These are phyloP conservation scores for Amanita jacksonii DNA, from an alignment of 768 basidiomycete genomes.

Conservation along the genomic window DNA sequence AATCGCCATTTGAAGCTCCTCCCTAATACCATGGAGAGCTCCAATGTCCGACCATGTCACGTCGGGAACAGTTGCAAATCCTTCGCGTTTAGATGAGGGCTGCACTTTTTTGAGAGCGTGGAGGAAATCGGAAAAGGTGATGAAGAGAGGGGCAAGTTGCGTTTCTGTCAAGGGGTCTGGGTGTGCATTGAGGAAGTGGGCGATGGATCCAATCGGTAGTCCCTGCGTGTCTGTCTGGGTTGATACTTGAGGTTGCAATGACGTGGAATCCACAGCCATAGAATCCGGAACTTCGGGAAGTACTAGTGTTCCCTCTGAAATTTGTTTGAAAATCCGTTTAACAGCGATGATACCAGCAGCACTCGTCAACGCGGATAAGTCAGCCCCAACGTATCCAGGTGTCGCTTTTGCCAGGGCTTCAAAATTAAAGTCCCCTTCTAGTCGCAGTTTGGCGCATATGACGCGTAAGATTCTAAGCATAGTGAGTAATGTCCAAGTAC, in stretches of 20 bases:
- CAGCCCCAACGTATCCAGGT: constrained; percentile 96
- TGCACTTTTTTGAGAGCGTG: constrained; percentile 83
- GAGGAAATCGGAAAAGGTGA: constrained; percentile 74
- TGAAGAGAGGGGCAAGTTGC: constrained; percentile 74
- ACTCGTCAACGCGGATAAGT: constrained; percentile 81
- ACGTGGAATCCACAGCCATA: constrained; percentile 35
- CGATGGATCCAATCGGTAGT: constrained; percentile 67
- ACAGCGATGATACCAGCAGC: constrained; percentile 95
- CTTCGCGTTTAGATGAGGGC: constrained; percentile 95
- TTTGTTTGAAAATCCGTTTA: constrained; percentile 83
- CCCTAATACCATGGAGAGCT: constrained; percentile 75
- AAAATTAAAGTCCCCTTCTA: constrained; percentile 88
- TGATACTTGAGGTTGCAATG: too few relatives aligned
- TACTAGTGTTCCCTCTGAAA: constrained; percentile 56
- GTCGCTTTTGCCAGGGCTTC: constrained; percentile 80
- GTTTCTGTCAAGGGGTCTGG: constrained; percentile 67
- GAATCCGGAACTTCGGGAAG: constrained; percentile 36
- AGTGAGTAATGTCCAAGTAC: too few relatives aligned
- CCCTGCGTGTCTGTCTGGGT: too few relatives aligned
- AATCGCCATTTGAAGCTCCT: constrained; percentile 95
- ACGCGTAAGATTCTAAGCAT: constrained; percentile 79
- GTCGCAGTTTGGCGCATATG: constrained; percentile 70
- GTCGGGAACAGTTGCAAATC: constrained; percentile 94
- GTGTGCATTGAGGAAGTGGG: constrained; percentile 83
- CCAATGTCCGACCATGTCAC: constrained; percentile 95